Percentiles rank a stretch among this genome's conserved stretches.
phyloP scores from a whole-genome alignment of 2,329 filamentous ascomycete species.

The Aureobasidium sp. region DNA sequence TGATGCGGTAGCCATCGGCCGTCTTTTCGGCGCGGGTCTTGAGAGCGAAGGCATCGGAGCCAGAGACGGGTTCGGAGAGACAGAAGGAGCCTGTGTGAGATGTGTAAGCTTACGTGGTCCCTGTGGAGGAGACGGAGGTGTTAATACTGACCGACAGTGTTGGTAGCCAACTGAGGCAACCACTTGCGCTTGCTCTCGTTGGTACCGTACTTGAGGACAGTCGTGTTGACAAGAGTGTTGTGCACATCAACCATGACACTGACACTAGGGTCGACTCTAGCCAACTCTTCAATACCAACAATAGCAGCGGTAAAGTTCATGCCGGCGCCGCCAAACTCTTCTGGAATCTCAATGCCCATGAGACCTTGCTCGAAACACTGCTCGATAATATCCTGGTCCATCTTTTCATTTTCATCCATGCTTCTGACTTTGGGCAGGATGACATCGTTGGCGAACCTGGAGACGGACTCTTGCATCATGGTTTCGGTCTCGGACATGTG shows the following conservation, averaged over 20 bases:
- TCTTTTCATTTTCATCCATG: conserved; percentile 93
- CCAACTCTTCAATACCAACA: conserved; percentile 93
- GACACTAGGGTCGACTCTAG: conserved; percentile 90
- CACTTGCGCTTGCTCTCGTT: conserved; percentile 72
- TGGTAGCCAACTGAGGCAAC: conserved; percentile 81
- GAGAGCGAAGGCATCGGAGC: conserved; percentile 92
- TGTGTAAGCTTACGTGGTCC: not conserved
- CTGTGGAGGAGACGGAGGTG: conserved; percentile 12
- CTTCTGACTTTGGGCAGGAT: conserved; percentile 87
- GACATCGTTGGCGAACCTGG: conserved; percentile 81
- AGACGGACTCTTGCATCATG: conserved; percentile 82
- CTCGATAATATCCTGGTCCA: conserved; percentile 83
- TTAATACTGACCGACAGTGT: conserved; percentile 57
- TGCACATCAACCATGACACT: conserved; percentile 95
- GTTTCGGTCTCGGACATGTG: conserved; percentile 84
- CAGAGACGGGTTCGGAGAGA: conserved; percentile 83
- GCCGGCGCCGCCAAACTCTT: conserved; percentile 90
- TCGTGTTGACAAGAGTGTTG: conserved; percentile 95
- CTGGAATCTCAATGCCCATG: conserved; percentile 96
- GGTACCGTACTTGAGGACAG: conserved; percentile 76
- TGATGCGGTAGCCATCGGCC: conserved; percentile 73
- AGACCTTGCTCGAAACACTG: conserved; percentile 94
- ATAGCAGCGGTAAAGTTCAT: conserved; percentile 99
- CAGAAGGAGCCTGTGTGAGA: conserved; percentile 62
- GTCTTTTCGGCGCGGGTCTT: conserved; percentile 85